Conservation (phyloP, 2,329 filamentous ascomycete species). For the Penicillium frequentans region DNA sequence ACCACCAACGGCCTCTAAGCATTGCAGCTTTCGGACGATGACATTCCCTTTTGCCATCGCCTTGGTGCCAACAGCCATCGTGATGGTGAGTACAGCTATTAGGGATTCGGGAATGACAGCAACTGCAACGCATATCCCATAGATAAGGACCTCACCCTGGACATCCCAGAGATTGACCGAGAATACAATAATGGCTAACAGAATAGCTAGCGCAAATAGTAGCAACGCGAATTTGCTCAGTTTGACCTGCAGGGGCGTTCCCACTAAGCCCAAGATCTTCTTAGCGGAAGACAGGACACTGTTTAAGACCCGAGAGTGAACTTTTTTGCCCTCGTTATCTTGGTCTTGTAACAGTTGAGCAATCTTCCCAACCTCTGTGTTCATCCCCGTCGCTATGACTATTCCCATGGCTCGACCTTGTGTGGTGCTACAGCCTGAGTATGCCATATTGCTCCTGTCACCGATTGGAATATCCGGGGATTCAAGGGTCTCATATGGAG, state of each 20-base stretch:
- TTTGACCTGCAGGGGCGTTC: constrained; percentile 81
- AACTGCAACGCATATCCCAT: constrained; percentile 58
- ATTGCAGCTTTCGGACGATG: constrained; percentile 55
- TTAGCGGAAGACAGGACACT: constrained; percentile 49
- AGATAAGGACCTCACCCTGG: constrained; percentile 60
- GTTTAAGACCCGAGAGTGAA: constrained; percentile 31
- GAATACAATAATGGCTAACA: constrained; percentile 63
- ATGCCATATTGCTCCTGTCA: constrained; percentile 61
- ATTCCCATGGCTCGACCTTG: constrained; percentile 60
- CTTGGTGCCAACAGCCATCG: constrained; percentile 58
- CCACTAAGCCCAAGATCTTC: constrained; percentile 55
- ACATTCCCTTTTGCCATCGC: constrained; percentile 55
- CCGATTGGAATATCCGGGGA: constrained; percentile 45
- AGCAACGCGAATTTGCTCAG: constrained; percentile 81
- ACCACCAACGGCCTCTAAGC: constrained; percentile 57
- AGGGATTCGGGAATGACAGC: constrained; percentile 65
- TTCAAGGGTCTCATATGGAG: constrained; percentile 33
- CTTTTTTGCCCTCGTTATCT: constrained; percentile 22
- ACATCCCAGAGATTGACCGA: constrained; percentile 59
- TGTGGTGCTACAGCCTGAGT: constrained; percentile 61
- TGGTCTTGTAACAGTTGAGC: constrained; percentile 58
- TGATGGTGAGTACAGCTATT: constrained; percentile 63
- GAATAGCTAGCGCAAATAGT: constrained; percentile 70
- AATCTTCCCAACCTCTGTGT: constrained; percentile 62
- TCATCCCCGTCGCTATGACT: constrained; percentile 61